Conservation (phyloP, 257 asterid species). For the Ilex asprella region DNA sequence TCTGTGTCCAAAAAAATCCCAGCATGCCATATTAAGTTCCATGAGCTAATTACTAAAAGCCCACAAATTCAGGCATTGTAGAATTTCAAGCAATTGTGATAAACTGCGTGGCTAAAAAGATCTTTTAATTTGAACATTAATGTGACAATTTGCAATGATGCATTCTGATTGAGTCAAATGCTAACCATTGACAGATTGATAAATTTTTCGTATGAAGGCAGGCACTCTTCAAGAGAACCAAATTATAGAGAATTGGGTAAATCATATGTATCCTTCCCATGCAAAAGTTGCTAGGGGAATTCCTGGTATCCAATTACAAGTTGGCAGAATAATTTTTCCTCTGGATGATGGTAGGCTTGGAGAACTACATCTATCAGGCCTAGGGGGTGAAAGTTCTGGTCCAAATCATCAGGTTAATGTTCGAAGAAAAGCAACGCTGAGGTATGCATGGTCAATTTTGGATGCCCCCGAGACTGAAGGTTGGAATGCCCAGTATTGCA, state of each 20-base stretch:
- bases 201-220: slow-evolving; percentile 19
- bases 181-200: not conserved
- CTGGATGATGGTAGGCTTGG: slow-evolving; percentile 81
- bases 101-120: not conserved
- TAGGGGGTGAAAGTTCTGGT: slow-evolving; percentile 56
- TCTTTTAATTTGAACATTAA: not conserved
- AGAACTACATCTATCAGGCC: slow-evolving; percentile 68
- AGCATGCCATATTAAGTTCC: not conserved
- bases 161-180: not conserved
- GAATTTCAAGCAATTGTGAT: not conserved
- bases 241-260: slow-evolving; percentile 48
- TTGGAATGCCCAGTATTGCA: slow-evolving; percentile 88
- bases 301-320: slow-evolving; percentile 56
- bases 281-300: slow-evolving; percentile 58
- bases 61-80: not conserved
- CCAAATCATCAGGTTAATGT: slow-evolving; percentile 37
- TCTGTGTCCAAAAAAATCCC: no score
- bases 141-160: not conserved
- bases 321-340: slow-evolving; percentile 58
- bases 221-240: slow-evolving; percentile 35
- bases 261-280: slow-evolving; percentile 66
- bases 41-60: not conserved
- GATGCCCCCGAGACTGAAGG: slow-evolving; percentile 94
- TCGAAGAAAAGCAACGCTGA: slow-evolving; percentile 41
- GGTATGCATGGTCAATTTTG: slow-evolving; percentile 69